phyloP scores from a whole-genome alignment of 78 protist species.

The Cavenderia fasciculata region DNA sequence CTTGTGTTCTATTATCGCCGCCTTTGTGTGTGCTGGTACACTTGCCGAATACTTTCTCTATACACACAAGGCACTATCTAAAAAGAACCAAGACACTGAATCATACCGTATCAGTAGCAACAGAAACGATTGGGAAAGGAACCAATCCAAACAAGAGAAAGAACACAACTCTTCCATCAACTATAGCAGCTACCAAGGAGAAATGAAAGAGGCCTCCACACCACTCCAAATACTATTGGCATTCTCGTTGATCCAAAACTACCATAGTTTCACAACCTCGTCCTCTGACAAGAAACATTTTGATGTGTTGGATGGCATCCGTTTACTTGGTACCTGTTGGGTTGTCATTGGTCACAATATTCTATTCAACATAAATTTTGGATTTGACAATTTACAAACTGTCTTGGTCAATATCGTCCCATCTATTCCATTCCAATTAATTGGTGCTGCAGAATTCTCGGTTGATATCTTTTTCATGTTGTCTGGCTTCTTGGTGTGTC shows the following conservation, averaged over 20 bases:
- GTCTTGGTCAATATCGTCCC: background rate
- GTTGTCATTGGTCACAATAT: slow-evolving; percentile 30
- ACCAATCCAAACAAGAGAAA: background rate
- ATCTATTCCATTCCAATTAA: slow-evolving; percentile 5
- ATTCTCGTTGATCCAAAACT: slow-evolving; percentile 31
- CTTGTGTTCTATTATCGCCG: background rate
- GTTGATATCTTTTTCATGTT: slow-evolving; percentile 63
- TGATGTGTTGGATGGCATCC: slow-evolving; percentile 32
- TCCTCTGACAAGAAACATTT: background rate
- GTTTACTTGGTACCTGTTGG: slow-evolving; percentile 23
- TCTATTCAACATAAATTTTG: slow-evolving; percentile 18
- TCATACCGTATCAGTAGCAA: background rate
- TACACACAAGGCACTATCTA: background rate
- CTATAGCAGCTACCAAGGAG: background rate
- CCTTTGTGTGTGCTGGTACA: background rate
- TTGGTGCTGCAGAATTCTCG: slow-evolving; percentile 66
- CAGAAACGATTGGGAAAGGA: background rate
- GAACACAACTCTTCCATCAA: background rate
- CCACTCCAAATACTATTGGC: background rate
- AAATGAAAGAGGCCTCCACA: background rate
- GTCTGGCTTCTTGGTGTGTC: slow-evolving; percentile 33
- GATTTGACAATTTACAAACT: slow-evolving; percentile 23
- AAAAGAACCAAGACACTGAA: background rate
- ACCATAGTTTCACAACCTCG: background rate
- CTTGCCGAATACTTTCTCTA: background rate